phyloP scores from a whole-genome alignment of 2,329 filamentous ascomycete genomes.

The Penicillium glabrum region DNA sequence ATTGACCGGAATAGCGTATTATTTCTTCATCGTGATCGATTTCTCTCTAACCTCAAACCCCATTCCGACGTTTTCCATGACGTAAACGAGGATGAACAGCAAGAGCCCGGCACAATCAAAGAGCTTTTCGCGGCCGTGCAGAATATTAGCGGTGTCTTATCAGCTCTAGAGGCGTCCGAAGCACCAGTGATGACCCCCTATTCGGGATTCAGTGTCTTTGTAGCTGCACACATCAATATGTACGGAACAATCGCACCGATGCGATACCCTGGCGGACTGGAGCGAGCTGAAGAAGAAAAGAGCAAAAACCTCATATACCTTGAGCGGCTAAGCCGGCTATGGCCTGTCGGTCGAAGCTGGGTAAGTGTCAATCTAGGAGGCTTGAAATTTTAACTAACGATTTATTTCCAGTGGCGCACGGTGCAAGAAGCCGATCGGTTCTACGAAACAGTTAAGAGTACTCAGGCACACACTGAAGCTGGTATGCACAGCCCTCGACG shows the following conservation, averaged over 20 bases:
- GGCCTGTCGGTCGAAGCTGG: conserved; percentile 38
- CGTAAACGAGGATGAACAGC: conserved; percentile 13
- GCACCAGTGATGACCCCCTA: conserved; percentile 38
- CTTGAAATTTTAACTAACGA: not conserved
- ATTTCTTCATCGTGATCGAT: conserved; percentile 35
- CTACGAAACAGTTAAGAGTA: conserved; percentile 33
- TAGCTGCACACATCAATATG: conserved; percentile 41
- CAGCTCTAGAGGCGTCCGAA: conserved; percentile 30
- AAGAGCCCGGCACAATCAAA: conserved; percentile 26
- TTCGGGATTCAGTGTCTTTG: conserved; percentile 39
- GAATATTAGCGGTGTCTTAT: conserved; percentile 31
- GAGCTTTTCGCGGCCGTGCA: conserved; percentile 35
- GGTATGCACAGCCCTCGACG: conserved; percentile 28
- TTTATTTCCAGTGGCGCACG: conserved; percentile 29
- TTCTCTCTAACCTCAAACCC: conserved; percentile 33
- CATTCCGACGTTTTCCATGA: conserved; percentile 22
- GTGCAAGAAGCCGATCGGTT: conserved; percentile 38
- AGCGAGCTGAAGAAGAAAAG: conserved; percentile 34
- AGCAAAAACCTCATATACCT: conserved; percentile 32
- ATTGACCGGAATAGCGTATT: conserved; percentile 23
- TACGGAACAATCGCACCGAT: conserved; percentile 35
- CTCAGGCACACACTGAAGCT: conserved; percentile 19
- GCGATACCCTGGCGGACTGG: conserved; percentile 34
- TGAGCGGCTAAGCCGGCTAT: conserved; percentile 32
- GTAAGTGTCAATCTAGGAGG: conserved; percentile 13